A percentile compares a stretch with the other conserved stretches of the same genome.
Evolutionary conservation across 2,329 filamentous ascomycete genomes (phyloP).

Genomic region (Fonsecaea pugnacius): DNA sequence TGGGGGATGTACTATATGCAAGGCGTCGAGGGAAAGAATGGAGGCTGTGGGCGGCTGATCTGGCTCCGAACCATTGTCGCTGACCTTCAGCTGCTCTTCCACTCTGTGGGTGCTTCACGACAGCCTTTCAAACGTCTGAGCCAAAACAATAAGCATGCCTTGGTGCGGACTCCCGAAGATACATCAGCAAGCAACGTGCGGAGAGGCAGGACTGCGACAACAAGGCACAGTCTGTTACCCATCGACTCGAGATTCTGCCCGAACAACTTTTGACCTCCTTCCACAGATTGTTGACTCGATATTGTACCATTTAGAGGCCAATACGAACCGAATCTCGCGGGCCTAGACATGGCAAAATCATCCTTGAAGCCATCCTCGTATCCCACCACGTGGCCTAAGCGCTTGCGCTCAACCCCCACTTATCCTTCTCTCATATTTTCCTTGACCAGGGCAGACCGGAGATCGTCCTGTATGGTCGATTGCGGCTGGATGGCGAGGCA

Average conservation of each 20-base stretch:
- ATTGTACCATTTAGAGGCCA: not conserved
- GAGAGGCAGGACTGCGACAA: not conserved
- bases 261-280: not conserved
- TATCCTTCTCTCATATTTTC: not conserved
- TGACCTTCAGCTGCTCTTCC: not conserved
- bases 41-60: conserved; percentile 22
- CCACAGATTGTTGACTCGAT: not conserved
- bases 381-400: conserved; percentile 16
- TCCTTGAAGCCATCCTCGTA: conserved; percentile 3
- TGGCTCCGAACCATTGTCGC: not conserved
- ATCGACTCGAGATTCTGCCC: not conserved
- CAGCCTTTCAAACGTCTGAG: not conserved
- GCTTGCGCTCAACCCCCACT: not conserved
- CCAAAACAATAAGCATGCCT: not conserved
- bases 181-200: not conserved
- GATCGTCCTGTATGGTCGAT: conserved; percentile 1
- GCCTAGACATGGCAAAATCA: conserved; percentile 11
- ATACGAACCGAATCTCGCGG: not conserved
- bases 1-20: conserved; percentile 34
- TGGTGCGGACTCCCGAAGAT: not conserved
- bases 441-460: not conserved
- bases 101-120: not conserved
- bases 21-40: conserved; percentile 24
- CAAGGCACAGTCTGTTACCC: not conserved
- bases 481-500: conserved; percentile 14